Evolutionary conservation across 345 rosid genomes (phyloP).

Genomic region (Populus nigra): DNA sequence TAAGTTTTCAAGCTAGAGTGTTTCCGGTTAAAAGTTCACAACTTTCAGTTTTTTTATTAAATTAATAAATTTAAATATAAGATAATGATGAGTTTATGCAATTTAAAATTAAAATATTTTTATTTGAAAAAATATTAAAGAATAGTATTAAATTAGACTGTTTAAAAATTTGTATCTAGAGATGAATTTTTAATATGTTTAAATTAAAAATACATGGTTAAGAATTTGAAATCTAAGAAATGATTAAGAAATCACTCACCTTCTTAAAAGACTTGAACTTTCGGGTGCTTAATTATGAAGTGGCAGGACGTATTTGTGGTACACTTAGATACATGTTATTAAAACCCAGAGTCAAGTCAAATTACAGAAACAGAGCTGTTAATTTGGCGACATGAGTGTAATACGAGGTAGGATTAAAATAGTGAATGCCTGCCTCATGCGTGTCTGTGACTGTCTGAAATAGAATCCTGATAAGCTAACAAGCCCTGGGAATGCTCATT

Average conservation of each 20-base stretch:
- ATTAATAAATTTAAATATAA: too few relatives aligned
- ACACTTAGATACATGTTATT: not conserved
- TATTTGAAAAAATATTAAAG: too few relatives aligned
- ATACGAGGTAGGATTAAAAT: not conserved
- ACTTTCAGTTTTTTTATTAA: too few relatives aligned
- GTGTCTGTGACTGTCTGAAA: slow-evolving; percentile 23
- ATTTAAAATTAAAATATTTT: too few relatives aligned
- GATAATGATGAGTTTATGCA: too few relatives aligned
- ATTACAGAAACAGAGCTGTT: slow-evolving; percentile 9
- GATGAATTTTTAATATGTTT: not conserved
- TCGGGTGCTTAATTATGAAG: not conserved
- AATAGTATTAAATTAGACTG: too few relatives aligned
- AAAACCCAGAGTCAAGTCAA: slow-evolving; percentile 4
- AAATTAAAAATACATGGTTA: not conserved
- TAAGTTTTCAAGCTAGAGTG: too few relatives aligned
- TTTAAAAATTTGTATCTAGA: too few relatives aligned
- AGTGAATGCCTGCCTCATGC: slow-evolving; percentile 24
- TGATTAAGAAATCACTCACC: not conserved
- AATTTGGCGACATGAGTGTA: slow-evolving; percentile 2
- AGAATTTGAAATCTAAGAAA: not conserved
- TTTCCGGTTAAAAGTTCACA: too few relatives aligned
- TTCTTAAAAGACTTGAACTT: not conserved
- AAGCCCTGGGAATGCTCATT: slow-evolving; percentile 37
- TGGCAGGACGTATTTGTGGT: not conserved
- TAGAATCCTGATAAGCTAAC: slow-evolving; percentile 26